Percentiles rank a stretch among this genome's conserved stretches.
phyloP scores from a whole-genome alignment of 2,329 filamentous ascomycete species.

The Alternaria dauci region DNA sequence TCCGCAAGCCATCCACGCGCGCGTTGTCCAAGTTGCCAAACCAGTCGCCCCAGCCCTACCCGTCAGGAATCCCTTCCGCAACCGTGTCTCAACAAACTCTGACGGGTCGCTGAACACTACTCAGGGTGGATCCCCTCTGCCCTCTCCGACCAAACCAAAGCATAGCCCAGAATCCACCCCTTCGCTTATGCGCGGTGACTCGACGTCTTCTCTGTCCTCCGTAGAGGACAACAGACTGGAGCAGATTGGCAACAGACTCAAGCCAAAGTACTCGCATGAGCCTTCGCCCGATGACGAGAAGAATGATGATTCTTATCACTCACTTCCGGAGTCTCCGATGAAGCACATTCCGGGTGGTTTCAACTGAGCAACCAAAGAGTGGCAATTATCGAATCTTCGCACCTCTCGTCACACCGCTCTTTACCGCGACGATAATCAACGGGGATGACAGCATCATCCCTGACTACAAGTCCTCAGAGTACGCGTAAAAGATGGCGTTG shows the following conservation, averaged over 20 bases:
- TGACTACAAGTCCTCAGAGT: neutral
- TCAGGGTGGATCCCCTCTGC: conserved; percentile 29
- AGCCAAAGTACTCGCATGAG: conserved; percentile 34
- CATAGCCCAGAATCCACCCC: conserved; percentile 46
- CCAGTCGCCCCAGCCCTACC: conserved; percentile 80
- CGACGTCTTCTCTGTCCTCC: conserved; percentile 44
- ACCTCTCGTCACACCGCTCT: neutral
- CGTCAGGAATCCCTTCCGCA: conserved; percentile 72
- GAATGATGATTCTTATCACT: conserved; percentile 54
- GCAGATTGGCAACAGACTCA: conserved; percentile 36
- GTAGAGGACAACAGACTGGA: conserved; percentile 44
- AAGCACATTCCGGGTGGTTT: conserved; percentile 47
- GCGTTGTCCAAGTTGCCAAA: conserved; percentile 85
- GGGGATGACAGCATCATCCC: neutral
- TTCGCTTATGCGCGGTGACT: conserved; percentile 47
- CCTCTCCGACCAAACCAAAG: conserved; percentile 34
- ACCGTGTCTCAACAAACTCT: conserved; percentile 47
- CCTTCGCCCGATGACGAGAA: conserved; percentile 25
- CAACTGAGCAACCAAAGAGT: conserved; percentile 12
- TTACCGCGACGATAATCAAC: neutral
- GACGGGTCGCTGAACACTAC: conserved; percentile 35
- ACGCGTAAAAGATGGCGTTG: conserved; percentile 4
- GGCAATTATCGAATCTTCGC: neutral
- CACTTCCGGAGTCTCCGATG: conserved; percentile 48
- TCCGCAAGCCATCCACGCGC: conserved; percentile 76